Base-by-base conservation (phyloP, 208 protist species). In the Crithidia expoeki region DNA sequence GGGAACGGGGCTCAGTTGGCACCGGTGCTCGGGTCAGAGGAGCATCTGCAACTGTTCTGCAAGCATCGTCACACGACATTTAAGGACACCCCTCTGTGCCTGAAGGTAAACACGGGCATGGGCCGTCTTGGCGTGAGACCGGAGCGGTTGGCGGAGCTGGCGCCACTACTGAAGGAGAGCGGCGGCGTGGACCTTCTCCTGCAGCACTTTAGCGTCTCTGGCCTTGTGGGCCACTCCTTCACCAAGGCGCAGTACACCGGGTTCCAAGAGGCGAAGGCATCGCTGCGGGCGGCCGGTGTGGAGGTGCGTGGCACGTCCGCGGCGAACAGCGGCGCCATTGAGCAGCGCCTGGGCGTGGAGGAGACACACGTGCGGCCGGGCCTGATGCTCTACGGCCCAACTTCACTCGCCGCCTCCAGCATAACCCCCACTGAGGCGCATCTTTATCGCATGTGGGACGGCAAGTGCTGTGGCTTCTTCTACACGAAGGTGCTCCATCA, bases 71-170 rank as follows among this genome's bases (percentile, higher is more conserved):
- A 47, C 30, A 76, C 72, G 28, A 76, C 58, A 27, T 84, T 86
- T 52, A 75, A 74, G 46, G 42, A 76, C 62, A 80, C 78, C 0
- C 78, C 81, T 23, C 64, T 89, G 60, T 84, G 67, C 42, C 42
- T 86, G 32, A 89, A 86, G 59, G 38, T 86, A 4, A 86, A 84
- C 72, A 86, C 80, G 21, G 72, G 84, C 21, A 89, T 89, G 78
- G 77, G 84, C 47, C 76, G 80, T 19, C 75, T 89, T 27, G 80
- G 77, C n/a, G 56, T 86, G 19, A 68, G 58, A 16, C 67, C 68
- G 36, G 72, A 80, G 46, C 74, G 79, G 21, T 50, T 89, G 9
- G 36, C 63, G 47, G 73, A 71, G 46, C 42, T 79, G 23, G 53
- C 72, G 10, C 74, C 84, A 36, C 23, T 82, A 28, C 72, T 89